Evolutionary conservation across 768 basidiomycete species (phyloP), one percentile per base, ranked within the genome.

Genomic region (Lentinula edodes): DNA sequence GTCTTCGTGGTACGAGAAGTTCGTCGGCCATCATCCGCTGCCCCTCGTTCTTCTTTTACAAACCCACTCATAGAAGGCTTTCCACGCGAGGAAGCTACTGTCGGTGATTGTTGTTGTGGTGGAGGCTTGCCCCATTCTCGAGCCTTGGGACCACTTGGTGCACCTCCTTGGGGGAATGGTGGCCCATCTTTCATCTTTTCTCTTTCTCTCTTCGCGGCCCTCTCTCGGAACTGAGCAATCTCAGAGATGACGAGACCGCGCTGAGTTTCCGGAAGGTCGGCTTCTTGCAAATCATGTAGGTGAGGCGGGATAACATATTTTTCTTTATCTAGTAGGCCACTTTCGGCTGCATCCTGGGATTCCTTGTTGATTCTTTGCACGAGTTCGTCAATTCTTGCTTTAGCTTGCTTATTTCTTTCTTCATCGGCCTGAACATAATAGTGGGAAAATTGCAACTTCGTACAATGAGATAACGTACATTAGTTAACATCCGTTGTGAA

Each of bases 241-340:
- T 98, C 95, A 35, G 91, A 93, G 64, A 98, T 91, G 63, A 98
- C 95, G 58, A 95, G 87, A 5, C 91, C 93, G 39, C 96, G 89
- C 64, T 83, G 86, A 0, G 92, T 92, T 76, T 99, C 97, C 23
- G 97, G 96, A 46, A 99, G 83, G 70, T 99, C 97, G 57, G 94
- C 92, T 76, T 97, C 95, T 70, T 94, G 91, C 46, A 99, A 81
- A 75, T 98, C 97, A 74, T 93, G 93, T 18, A 98, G 82, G 75
- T 99, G 97, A n/a, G 93, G 91, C 28, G 94, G 94, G 46, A 97
- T 93, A 64, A 92, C 82, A 71, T 92, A 91, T 82, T 89, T 88
- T 74, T 93, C 90, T 69, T 90, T 88, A 74, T 91, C 89, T 58
- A 86, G 83, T 42, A 85, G 79, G n/a, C 88, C 89, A 61, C 72